These are phyloP conservation scores for Penicillium manginii DNA, from an alignment of 495 filamentous ascomycete species.

Conservation along the genomic window DNA sequence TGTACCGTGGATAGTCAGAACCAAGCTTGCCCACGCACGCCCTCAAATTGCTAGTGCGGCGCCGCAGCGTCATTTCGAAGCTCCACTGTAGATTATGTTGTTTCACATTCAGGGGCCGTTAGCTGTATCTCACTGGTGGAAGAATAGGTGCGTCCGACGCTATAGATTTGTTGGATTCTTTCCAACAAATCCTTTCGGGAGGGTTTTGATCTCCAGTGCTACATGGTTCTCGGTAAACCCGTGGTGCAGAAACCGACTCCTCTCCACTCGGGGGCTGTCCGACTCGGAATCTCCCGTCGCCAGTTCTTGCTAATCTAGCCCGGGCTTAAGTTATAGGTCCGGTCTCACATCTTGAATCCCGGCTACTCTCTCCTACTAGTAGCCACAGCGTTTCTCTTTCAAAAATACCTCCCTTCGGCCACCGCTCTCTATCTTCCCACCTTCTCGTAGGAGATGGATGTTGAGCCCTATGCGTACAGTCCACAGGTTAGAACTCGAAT, in stretches of 20 bases:
- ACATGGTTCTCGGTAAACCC: neutral
- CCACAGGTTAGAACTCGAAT: too few relatives aligned
- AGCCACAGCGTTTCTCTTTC: too few relatives aligned
- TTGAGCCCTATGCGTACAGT: too few relatives aligned
- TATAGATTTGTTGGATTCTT: neutral
- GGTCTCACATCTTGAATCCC: neutral
- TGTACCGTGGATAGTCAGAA: neutral
- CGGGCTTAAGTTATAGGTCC: neutral
- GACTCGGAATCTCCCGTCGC: neutral
- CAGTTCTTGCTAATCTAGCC: neutral
- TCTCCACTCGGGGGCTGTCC: neutral
- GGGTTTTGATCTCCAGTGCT: neutral
- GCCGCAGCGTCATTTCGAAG: conserved; percentile 1
- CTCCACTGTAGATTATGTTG: neutral
- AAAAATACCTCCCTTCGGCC: too few relatives aligned
- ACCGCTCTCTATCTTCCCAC: too few relatives aligned
- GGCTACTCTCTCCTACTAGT: neutral
- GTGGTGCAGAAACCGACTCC: neutral
- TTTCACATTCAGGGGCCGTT: conserved; percentile 5
- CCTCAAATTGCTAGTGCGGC: neutral
- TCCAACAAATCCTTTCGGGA: too few relatives aligned
- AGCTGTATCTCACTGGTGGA: neutral
- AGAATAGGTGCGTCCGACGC: neutral
- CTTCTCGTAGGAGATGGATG: too few relatives aligned
- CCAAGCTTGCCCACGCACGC: neutral